Conservation (phyloP, 2,329 filamentous ascomycete species). For the Paracoccidioides lutzii region DNA sequence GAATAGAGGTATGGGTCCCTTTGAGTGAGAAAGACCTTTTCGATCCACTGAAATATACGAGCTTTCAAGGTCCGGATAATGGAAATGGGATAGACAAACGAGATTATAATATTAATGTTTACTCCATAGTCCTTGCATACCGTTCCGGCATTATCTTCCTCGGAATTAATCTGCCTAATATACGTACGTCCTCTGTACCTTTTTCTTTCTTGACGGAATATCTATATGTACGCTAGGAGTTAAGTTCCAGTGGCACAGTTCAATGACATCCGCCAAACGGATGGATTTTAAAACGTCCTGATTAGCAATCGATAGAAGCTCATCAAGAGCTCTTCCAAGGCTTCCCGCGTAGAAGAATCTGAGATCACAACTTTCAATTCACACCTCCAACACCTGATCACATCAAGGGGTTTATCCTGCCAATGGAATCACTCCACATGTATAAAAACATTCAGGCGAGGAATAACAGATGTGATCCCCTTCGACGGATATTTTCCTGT, state of each 20-base stretch:
- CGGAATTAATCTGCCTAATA: conserved; percentile 40
- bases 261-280: not conserved
- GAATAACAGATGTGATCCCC: too few relatives aligned
- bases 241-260: not conserved
- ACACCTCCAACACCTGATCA: too few relatives aligned
- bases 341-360: too few relatives aligned
- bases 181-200: conserved; percentile 13
- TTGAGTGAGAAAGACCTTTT: conserved; percentile 16
- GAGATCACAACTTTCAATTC: too few relatives aligned
- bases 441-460: too few relatives aligned
- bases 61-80: conserved; percentile 6
- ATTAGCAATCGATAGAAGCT: not conserved
- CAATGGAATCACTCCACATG: too few relatives aligned
- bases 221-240: not conserved
- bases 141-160: conserved; percentile 34
- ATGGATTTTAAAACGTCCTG: not conserved
- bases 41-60: conserved; percentile 14
- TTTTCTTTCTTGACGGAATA: too few relatives aligned
- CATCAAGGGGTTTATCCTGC: too few relatives aligned
- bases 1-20: conserved; percentile 27
- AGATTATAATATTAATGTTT: conserved; percentile 1
- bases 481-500: too few relatives aligned
- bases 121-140: conserved; percentile 28
- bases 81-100: not conserved
- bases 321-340: too few relatives aligned